Evolutionary conservation across 371 early-diverging fungal genomes (phyloP).

Genomic region (Funneliformis caledonium): DNA sequence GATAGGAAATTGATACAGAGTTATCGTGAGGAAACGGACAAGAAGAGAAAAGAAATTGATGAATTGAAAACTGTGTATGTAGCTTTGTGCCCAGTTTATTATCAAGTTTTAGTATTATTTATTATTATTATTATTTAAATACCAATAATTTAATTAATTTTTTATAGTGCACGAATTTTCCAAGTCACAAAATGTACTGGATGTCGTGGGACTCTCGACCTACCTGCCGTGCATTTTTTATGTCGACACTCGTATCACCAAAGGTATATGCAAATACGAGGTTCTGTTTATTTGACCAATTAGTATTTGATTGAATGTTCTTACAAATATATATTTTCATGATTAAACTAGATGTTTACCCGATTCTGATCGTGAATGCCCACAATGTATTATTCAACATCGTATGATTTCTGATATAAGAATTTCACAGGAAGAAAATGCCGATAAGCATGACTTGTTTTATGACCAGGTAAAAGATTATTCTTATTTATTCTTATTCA

Average conservation of each 20-base stretch:
- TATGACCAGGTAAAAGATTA: conserved; percentile 62
- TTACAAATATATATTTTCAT: not conserved
- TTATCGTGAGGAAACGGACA: conserved; percentile 80
- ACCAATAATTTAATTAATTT: not conserved
- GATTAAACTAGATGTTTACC: conserved; percentile 53
- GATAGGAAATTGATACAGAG: conserved; percentile 65
- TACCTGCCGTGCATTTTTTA: conserved; percentile 91
- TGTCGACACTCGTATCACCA: conserved; percentile 95
- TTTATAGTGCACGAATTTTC: conserved; percentile 72
- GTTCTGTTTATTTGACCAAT: not conserved
- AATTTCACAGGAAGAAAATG: conserved; percentile 74
- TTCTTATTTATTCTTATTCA: not conserved
- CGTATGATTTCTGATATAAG: conserved; percentile 81
- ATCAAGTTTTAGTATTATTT: not conserved
- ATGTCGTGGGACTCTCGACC: conserved; percentile 82
- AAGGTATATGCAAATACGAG: conserved; percentile 55
- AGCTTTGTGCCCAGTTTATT: not conserved
- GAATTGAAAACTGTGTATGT: conserved; percentile 73
- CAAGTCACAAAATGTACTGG: conserved; percentile 86
- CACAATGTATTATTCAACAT: conserved; percentile 85
- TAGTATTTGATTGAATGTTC: conserved; percentile 45
- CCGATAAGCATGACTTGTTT: conserved; percentile 81
- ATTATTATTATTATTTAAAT: not conserved
- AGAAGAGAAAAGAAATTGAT: conserved; percentile 78
- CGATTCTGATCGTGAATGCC: conserved; percentile 83